phyloP scores from a whole-genome alignment of 2,329 filamentous ascomycete species.

The Clonostachys chloroleuca region DNA sequence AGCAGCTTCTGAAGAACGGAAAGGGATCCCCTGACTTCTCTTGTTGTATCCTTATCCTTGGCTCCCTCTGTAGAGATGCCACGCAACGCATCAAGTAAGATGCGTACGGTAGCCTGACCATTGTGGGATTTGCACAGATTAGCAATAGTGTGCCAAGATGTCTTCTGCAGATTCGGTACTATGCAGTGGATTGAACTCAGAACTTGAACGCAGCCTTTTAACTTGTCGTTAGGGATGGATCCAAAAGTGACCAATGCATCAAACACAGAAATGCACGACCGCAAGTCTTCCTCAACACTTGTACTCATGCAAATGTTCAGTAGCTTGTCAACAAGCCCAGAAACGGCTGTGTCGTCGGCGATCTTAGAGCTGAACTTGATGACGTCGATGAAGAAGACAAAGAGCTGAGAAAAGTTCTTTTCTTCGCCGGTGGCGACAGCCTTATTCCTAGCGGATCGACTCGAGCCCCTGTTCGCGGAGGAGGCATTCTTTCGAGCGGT shows the following conservation, averaged over 20 bases:
- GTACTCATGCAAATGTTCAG: conserved; percentile 67
- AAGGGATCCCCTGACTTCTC: conserved; percentile 58
- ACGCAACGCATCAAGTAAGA: conserved; percentile 58
- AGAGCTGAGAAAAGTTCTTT: conserved; percentile 58
- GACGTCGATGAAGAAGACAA: conserved; percentile 61
- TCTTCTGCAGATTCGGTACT: conserved; percentile 54
- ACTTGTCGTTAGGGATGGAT: conserved; percentile 57
- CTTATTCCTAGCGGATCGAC: conserved; percentile 30
- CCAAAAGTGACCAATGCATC: conserved; percentile 70
- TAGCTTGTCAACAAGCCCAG: conserved; percentile 55
- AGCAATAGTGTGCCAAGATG: conserved; percentile 65
- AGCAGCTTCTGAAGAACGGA: conserved; percentile 59
- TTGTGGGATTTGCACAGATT: conserved; percentile 72
- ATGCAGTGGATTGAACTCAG: conserved; percentile 69
- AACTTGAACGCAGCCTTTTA: conserved; percentile 64
- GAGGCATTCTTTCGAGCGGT: conserved; percentile 43
- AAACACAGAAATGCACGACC: conserved; percentile 62
- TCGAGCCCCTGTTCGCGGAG: conserved; percentile 26
- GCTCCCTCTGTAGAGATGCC: conserved; percentile 38
- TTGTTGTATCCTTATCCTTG: conserved; percentile 44
- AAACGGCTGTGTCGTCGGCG: conserved; percentile 58
- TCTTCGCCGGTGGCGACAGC: conserved; percentile 45
- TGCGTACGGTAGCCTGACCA: conserved; percentile 63
- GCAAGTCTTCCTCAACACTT: conserved; percentile 58
- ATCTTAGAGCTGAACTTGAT: conserved; percentile 74